These are phyloP conservation scores for Oryza meyeriana DNA, from an alignment of 176 grass and related monocot genomes.

Conservation along the genomic window DNA sequence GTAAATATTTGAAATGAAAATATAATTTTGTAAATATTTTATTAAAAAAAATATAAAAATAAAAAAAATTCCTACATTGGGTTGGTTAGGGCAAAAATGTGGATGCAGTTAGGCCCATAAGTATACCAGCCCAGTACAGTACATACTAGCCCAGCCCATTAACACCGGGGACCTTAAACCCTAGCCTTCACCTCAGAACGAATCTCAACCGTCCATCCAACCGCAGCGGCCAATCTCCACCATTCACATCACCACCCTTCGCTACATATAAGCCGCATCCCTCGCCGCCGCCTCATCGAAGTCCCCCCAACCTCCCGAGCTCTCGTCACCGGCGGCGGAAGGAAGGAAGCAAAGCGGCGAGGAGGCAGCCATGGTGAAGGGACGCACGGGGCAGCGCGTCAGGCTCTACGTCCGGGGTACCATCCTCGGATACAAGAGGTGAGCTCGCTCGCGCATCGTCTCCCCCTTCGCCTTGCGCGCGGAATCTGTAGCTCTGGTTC, in stretches of 20 bases:
- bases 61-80: no score
- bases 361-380: slow-evolving; percentile 52
- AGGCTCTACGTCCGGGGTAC: slow-evolving; percentile 79
- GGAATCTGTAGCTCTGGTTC: slow-evolving; percentile 11
- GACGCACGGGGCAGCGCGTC: slow-evolving; percentile 49
- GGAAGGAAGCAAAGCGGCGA: slow-evolving; percentile 9
- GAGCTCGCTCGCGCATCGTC: background rate
- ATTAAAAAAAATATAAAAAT: no score
- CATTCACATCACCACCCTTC: background rate
- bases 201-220: background rate
- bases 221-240: background rate
- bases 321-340: slow-evolving; percentile 32
- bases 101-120: background rate
- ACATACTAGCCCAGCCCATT: background rate
- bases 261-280: slow-evolving; percentile 32
- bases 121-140: background rate
- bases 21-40: no score
- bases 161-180: slow-evolving; percentile 13
- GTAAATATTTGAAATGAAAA: no score
- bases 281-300: background rate
- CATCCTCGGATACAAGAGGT: slow-evolving; percentile 86
- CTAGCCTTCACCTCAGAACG: background rate
- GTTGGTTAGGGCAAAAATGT: background rate
- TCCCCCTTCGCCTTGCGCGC: no score
- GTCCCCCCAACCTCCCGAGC: background rate